phyloP scores from a whole-genome alignment of 2,329 filamentous ascomycete species.

The Mycosphaerelloides madeirae region DNA sequence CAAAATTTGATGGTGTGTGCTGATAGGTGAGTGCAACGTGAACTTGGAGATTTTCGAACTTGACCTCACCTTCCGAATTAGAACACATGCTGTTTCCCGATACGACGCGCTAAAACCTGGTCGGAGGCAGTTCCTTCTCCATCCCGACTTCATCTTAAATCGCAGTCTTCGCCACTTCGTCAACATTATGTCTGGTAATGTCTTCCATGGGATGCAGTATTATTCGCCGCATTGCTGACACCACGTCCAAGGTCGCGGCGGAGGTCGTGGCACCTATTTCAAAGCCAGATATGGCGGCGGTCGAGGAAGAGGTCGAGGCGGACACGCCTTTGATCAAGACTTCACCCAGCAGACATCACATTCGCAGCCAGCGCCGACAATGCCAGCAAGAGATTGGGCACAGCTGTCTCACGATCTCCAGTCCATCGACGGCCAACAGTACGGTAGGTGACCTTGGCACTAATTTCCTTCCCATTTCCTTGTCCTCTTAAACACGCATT shows the following conservation, averaged over 20 bases:
- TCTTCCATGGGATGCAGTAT: no score
- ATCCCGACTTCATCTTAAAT: no score
- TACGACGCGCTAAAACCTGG: no score
- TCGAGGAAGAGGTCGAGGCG: slow-evolving; percentile 16
- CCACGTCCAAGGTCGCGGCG: slow-evolving; percentile 8
- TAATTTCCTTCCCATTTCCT: not conserved
- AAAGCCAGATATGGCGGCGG: slow-evolving; percentile 27
- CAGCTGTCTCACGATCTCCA: slow-evolving; percentile 21
- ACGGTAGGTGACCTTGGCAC: slow-evolving; percentile 21
- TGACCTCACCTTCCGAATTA: no score
- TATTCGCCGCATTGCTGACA: no score
- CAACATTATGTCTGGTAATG: no score
- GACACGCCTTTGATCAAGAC: slow-evolving; percentile 3
- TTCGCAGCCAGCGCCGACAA: slow-evolving; percentile 5
- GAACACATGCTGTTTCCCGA: no score
- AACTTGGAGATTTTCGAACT: no score
- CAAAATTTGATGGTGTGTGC: no score
- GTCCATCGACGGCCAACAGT: slow-evolving; percentile 28
- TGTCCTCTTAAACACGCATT: not conserved
- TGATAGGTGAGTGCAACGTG: no score
- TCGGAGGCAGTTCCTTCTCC: no score
- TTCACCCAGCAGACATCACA: slow-evolving; percentile 2
- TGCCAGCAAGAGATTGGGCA: slow-evolving; percentile 19
- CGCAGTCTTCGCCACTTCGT: no score
- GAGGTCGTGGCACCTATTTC: slow-evolving; percentile 28